These are phyloP conservation scores for Micromonas commoda DNA, from an alignment of 139 green algal genomes.

Conservation along the genomic window DNA sequence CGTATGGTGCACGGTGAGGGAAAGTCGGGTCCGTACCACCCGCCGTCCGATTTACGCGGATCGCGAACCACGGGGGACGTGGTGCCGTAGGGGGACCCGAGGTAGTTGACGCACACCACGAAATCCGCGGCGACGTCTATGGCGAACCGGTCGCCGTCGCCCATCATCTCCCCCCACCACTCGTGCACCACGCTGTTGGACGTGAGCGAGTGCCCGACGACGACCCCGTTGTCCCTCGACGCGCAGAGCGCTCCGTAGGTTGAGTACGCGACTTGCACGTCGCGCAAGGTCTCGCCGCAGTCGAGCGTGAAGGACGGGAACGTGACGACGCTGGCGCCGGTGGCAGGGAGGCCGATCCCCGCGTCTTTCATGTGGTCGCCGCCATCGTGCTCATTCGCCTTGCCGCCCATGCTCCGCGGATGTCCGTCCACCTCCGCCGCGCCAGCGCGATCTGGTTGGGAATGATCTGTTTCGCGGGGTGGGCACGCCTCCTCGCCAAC, in stretches of 20 bases:
- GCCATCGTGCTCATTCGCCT: neutral
- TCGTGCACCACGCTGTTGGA: constrained; percentile 25
- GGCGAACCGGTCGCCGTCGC: constrained; percentile 14
- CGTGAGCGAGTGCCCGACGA: constrained; percentile 26
- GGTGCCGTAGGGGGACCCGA: constrained; percentile 18
- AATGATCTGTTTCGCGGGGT: too few species aligned
- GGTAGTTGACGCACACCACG: constrained; percentile 27
- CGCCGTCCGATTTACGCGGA: neutral
- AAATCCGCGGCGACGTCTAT: neutral
- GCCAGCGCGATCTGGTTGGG: too few species aligned
- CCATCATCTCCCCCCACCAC: constrained; percentile 18
- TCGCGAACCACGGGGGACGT: neutral
- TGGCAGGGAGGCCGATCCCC: neutral
- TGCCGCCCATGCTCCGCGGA: too few species aligned
- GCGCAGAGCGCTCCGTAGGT: constrained; percentile 15
- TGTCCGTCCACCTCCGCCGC: too few species aligned
- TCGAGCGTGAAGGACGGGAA: neutral
- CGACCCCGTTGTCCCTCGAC: neutral
- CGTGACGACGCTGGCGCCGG: neutral
- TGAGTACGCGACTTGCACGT: neutral
- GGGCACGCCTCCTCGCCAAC: too few species aligned
- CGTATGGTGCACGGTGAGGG: constrained; percentile 9
- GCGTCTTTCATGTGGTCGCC: constrained; percentile 30
- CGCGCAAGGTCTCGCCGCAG: neutral
- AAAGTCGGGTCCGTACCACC: neutral